Percentiles rank a stretch among this genome's conserved stretches.
Conservation (phyloP, 164 flowering plant species). For the Magnolia kwangsiensis region DNA sequence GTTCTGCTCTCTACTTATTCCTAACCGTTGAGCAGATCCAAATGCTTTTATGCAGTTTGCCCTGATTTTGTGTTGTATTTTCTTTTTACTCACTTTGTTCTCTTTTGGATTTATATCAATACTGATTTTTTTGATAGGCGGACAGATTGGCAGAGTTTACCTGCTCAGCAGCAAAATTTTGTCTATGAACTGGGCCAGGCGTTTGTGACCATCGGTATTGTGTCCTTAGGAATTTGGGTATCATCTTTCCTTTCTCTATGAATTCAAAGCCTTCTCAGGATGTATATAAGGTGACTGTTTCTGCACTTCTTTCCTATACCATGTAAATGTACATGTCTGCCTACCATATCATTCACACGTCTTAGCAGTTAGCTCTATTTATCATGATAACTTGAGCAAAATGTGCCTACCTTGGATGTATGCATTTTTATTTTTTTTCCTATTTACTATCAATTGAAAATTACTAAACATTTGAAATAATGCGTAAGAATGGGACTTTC, state of each 20-base stretch:
- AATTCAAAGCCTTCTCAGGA: slow-evolving; percentile 10
- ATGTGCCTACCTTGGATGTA: not conserved
- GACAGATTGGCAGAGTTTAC: slow-evolving; percentile 76
- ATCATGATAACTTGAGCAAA: not conserved
- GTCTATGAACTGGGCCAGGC: slow-evolving; percentile 70
- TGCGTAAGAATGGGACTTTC: too few species aligned
- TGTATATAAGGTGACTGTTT: slow-evolving; percentile 28
- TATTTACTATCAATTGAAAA: too few species aligned
- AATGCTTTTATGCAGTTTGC: not conserved
- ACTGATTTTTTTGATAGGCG: slow-evolving; percentile 33
- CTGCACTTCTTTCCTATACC: slow-evolving; percentile 5
- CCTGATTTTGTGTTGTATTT: not conserved
- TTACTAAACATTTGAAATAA: not conserved
- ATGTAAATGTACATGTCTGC: slow-evolving; percentile 16
- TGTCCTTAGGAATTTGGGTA: slow-evolving; percentile 86
- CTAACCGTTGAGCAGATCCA: not conserved
- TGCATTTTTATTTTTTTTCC: not conserved
- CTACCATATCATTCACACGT: slow-evolving; percentile 1
- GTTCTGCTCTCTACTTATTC: not conserved
- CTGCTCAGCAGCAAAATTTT: slow-evolving; percentile 51
- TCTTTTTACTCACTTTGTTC: not conserved
- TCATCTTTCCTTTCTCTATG: slow-evolving; percentile 48
- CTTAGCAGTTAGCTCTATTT: not conserved
- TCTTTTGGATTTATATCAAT: not conserved
- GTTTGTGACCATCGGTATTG: slow-evolving; percentile 68